These are phyloP conservation scores for Leucocoprinus gongylophorus DNA, from an alignment of 1,284 basidiomycete genomes.

Conservation along the genomic window DNA sequence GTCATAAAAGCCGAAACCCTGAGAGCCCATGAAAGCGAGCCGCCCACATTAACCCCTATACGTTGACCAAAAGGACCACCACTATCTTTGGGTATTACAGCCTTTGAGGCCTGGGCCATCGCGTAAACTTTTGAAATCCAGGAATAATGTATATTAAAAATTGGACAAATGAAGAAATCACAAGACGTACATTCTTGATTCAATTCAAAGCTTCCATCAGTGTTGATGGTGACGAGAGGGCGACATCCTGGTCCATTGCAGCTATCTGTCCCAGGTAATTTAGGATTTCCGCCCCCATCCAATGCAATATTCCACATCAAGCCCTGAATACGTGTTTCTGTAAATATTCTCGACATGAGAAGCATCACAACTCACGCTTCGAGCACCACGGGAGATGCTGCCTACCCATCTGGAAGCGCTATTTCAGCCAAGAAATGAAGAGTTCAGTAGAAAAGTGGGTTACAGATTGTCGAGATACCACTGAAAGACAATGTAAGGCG, in stretches of 20 bases:
- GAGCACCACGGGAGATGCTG: constrained; percentile 22
- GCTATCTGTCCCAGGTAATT: constrained; percentile 56
- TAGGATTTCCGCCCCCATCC: constrained; percentile 53
- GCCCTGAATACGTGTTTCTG: constrained; percentile 23
- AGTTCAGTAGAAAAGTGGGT: constrained; percentile 12
- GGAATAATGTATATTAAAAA: no score
- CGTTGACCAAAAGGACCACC: constrained; percentile 65
- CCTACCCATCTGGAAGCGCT: constrained; percentile 22
- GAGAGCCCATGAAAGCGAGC: constrained; percentile 51
- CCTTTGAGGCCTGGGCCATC: constrained; percentile 70
- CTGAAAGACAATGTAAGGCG: constrained; percentile 25
- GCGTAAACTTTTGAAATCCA: constrained; percentile 45
- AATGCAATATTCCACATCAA: constrained; percentile 74
- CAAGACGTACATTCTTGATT: constrained; percentile 62
- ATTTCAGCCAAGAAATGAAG: background rate
- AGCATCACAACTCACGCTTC: constrained; percentile 17
- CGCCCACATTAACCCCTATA: constrained; percentile 55
- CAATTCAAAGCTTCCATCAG: constrained; percentile 49
- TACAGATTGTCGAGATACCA: constrained; percentile 73
- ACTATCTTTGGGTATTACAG: constrained; percentile 57
- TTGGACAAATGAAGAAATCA: background rate
- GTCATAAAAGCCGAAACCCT: constrained; percentile 61
- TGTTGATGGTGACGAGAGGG: constrained; percentile 58
- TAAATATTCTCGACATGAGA: background rate
- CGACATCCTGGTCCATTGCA: constrained; percentile 57